phyloP scores from a whole-genome alignment of 2,329 filamentous ascomycete species.

The Dactylonectria macrodidyma region DNA sequence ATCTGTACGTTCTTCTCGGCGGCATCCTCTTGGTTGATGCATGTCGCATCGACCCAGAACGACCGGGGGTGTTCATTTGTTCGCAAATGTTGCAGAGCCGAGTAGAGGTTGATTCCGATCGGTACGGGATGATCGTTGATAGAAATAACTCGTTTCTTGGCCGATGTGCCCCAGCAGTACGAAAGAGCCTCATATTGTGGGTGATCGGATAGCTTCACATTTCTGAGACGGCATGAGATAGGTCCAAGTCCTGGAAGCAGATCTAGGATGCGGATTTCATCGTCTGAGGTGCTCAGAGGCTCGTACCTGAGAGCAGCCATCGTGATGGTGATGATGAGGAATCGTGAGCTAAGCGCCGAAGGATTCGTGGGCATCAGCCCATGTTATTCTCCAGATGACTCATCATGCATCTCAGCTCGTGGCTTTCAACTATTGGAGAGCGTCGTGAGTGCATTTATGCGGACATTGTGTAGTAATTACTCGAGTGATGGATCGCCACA shows the following conservation, averaged over 20 bases:
- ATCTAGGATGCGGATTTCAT: neutral
- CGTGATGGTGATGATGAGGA: neutral
- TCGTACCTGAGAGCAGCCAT: neutral
- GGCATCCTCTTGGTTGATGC: constrained; percentile 12
- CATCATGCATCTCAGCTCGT: neutral
- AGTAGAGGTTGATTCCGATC: neutral
- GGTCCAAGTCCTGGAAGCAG: neutral
- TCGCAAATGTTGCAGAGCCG: neutral
- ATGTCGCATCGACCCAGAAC: constrained; percentile 8
- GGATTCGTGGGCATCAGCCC: neutral
- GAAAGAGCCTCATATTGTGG: constrained; percentile 21
- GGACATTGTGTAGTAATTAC: no score
- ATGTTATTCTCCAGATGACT: neutral
- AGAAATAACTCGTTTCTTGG: constrained; percentile 1
- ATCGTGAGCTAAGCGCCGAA: neutral
- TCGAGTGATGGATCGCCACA: no score
- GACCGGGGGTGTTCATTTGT: neutral
- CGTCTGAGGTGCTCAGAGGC: neutral
- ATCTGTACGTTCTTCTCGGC: constrained; percentile 21
- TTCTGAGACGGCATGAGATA: constrained; percentile 11
- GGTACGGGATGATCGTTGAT: constrained; percentile 13
- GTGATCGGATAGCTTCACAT: constrained; percentile 12
- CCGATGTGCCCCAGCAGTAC: constrained; percentile 19
- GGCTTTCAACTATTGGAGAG: no score
- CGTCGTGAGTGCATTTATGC: no score